Base-by-base conservation (phyloP, 2,329 filamentous ascomycete genomes). In the Rasamsonia emersonii region DNA sequence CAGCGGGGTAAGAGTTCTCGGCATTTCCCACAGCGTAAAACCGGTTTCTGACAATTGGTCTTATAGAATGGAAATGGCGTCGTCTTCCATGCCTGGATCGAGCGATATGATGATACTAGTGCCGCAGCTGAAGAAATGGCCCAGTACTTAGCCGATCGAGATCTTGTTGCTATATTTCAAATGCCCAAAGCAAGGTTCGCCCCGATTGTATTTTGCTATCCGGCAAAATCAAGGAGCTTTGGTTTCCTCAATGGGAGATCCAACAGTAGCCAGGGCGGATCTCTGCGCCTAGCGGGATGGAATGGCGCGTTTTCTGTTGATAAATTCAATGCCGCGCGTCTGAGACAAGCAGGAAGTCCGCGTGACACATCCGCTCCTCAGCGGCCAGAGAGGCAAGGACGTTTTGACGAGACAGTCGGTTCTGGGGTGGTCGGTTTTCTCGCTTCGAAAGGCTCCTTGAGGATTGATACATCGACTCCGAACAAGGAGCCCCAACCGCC, bases 101-200 rank as follows among this genome's bases (percentile, higher is more conserved):
- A 55, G 33, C 51, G 53, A 0, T 64, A 47, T 35, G 25, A 45
- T 10, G 52, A 61, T 26, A 57, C 50, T 3, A 44, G 51, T 18
- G 16, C 38, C 7, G 32, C 32, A 3, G 24, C 62, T 8, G 46
- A 45, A 23, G 33, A 33, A 3, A 40, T 58, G 29, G 47, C 49
- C 9, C 35, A 53, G 11, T 36, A 44, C 10, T 44, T 63, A 11
- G 38, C 38, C 3, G 37, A 38, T 11, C 36, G 45, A 11, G 37
- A 50, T 11, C 37, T 49, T 8, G 40, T 54, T 23, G 58, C 53
- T 7, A 49, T 61, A 31, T 54, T 43, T 30, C 44, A 46, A 23
- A 45, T 49, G 17, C 30, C 34, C 4, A 15, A 27, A 2, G 6
- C 10, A 11, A n/a, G n/a, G 9, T 9, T 3, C 20, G 24, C 4